Evolutionary conservation across 2,329 filamentous ascomycete species (phyloP).

Genomic region (Periconia sp.): DNA sequence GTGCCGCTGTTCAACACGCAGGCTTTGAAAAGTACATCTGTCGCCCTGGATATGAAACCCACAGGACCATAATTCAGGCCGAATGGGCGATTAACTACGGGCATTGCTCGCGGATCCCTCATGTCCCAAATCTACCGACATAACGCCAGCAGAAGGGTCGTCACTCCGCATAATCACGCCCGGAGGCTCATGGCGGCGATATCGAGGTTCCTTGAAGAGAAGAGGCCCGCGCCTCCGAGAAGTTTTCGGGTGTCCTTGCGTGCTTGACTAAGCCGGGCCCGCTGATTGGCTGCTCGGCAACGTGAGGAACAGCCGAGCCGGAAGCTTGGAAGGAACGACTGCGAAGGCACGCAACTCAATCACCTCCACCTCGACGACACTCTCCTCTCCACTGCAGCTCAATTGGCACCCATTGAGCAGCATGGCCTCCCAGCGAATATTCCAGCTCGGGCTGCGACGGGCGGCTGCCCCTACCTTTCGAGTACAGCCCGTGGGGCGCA

Average conservation of each 20-base stretch:
- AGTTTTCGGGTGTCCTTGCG: slow-evolving; percentile 34
- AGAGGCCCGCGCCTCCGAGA: slow-evolving; percentile 33
- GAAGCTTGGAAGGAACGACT: slow-evolving; percentile 16
- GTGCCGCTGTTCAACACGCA: too few relatives aligned
- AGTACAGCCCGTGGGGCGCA: slow-evolving; percentile 45
- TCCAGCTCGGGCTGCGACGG: slow-evolving; percentile 52
- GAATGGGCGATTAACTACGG: slow-evolving; percentile 62
- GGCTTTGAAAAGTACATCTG: too few relatives aligned
- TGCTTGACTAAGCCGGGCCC: slow-evolving; percentile 34
- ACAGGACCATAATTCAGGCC: slow-evolving; percentile 48
- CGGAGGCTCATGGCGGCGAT: slow-evolving; percentile 44
- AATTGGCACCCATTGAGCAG: slow-evolving; percentile 24
- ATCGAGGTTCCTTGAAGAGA: slow-evolving; percentile 47
- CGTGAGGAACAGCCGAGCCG: slow-evolving; percentile 32
- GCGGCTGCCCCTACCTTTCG: slow-evolving; percentile 50
- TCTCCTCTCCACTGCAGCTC: slow-evolving; percentile 24
- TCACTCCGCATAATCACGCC: slow-evolving; percentile 45
- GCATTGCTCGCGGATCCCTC: slow-evolving; percentile 55
- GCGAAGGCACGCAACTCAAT: slow-evolving; percentile 31
- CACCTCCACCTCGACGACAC: slow-evolving; percentile 34
- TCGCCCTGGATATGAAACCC: slow-evolving; percentile 62
- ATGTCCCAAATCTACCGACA: slow-evolving; percentile 43
- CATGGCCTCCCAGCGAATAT: slow-evolving; percentile 55
- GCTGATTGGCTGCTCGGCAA: slow-evolving; percentile 36
- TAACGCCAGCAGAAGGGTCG: slow-evolving; percentile 46